A percentile compares a stretch with the other conserved stretches of the same genome.
Conservation (phyloP, 2,329 filamentous ascomycete species). For the Phyllosticta capitalensis region DNA sequence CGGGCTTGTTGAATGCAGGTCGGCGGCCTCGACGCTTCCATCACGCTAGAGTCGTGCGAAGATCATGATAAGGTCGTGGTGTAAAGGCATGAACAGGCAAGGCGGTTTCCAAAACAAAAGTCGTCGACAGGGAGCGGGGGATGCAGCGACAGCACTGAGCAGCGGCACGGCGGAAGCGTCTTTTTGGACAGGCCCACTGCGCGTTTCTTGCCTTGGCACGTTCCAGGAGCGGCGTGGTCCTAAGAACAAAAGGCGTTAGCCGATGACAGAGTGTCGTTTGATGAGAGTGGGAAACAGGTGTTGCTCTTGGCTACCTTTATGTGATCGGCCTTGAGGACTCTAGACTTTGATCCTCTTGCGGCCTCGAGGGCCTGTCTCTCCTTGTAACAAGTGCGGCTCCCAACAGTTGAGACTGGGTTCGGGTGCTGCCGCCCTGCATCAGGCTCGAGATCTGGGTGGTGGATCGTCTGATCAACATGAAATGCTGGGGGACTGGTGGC, state of each 20-base stretch:
- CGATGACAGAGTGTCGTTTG: neutral
- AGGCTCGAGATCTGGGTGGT: neutral
- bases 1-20: neutral
- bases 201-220: slow-evolving; percentile 3
- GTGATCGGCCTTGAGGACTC: neutral
- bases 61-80: slow-evolving; percentile 4
- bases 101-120: neutral
- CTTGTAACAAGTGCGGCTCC: neutral
- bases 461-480: slow-evolving; percentile 11
- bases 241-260: neutral
- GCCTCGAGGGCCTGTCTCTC: neutral
- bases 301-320: neutral
- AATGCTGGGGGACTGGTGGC: neutral
- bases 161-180: slow-evolving; percentile 8
- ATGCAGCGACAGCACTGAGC: neutral
- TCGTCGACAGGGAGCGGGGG: neutral
- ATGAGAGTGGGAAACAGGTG: neutral
- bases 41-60: neutral
- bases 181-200: neutral
- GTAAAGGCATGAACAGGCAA: neutral
- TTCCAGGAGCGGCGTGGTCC: neutral
- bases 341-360: neutral
- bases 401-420: neutral
- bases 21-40: neutral
- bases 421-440: neutral